A percentile compares a stretch with the other conserved stretches of the same genome.
phyloP scores from a whole-genome alignment of 192 early-diverging fungal species.

The Coemansia sp. region DNA sequence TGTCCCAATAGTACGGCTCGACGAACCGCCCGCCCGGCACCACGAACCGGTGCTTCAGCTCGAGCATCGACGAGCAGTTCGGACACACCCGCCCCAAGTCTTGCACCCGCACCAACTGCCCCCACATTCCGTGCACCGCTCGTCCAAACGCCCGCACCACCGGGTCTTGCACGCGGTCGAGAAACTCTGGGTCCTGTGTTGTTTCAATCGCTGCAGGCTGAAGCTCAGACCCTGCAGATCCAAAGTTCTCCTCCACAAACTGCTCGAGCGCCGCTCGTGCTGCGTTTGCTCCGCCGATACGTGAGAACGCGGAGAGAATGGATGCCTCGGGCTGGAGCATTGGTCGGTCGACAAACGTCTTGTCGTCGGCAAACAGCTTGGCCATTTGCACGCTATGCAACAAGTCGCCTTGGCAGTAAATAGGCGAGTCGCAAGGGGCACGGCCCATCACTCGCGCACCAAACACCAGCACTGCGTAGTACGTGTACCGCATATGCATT shows the following conservation, averaged over 20 bases:
- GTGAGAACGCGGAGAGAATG: constrained; percentile 56
- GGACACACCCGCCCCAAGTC: constrained; percentile 55
- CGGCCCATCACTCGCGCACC: not conserved
- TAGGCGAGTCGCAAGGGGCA: constrained; percentile 59
- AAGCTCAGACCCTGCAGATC: constrained; percentile 56
- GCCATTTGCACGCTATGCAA: constrained; percentile 66
- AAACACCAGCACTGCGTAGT: not conserved
- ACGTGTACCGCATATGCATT: not conserved
- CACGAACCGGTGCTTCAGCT: constrained; percentile 61
- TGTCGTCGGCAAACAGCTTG: constrained; percentile 63
- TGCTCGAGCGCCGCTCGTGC: constrained; percentile 27
- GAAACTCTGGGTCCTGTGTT: constrained; percentile 41
- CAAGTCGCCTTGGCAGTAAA: constrained; percentile 69
- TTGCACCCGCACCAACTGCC: constrained; percentile 58
- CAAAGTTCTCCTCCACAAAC: constrained; percentile 65
- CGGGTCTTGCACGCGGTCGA: constrained; percentile 49
- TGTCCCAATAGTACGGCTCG: constrained; percentile 78
- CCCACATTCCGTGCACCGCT: constrained; percentile 61
- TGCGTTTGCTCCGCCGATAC: constrained; percentile 46
- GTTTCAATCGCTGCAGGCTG: constrained; percentile 41
- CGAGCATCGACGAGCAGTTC: constrained; percentile 62
- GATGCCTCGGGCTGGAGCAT: constrained; percentile 58
- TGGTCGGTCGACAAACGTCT: constrained; percentile 75
- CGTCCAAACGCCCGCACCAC: constrained; percentile 52
- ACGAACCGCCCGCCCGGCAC: constrained; percentile 73